Evolutionary conservation across 495 filamentous ascomycete species (phyloP).

Genomic region (Xanthoparmelia taractica): DNA sequence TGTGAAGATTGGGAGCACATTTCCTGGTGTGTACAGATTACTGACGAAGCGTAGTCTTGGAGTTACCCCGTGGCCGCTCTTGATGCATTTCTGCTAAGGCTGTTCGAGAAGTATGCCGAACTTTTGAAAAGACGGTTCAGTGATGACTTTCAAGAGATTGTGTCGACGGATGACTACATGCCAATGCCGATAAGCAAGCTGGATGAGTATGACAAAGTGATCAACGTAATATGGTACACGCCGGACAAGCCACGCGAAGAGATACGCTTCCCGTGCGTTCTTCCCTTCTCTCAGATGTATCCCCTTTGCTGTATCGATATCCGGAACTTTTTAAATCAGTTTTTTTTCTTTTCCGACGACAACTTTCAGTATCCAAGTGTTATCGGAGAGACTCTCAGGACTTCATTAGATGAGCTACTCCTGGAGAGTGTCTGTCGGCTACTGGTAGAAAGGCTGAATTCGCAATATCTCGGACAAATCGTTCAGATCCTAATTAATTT

Average conservation of each 20-base stretch:
- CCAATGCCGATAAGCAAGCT: slow-evolving; percentile 86
- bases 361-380: slow-evolving; percentile 80
- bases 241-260: slow-evolving; percentile 70
- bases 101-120: slow-evolving; percentile 91
- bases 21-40: slow-evolving; percentile 6
- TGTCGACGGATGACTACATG: slow-evolving; percentile 97
- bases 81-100: slow-evolving; percentile 69
- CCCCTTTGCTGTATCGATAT: slow-evolving; percentile 97
- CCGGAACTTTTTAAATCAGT: slow-evolving; percentile 89
- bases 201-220: slow-evolving; percentile 93
- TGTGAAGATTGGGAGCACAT: slow-evolving; percentile 34
- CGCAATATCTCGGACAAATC: slow-evolving; percentile 92
- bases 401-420: slow-evolving; percentile 81
- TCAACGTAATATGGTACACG: slow-evolving; percentile 87
- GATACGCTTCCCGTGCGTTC: slow-evolving; percentile 74
- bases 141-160: slow-evolving; percentile 92
- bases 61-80: slow-evolving; percentile 74
- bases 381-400: slow-evolving; percentile 81
- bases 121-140: slow-evolving; percentile 85
- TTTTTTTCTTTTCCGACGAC: slow-evolving; percentile 91
- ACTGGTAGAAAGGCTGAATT: slow-evolving; percentile 78
- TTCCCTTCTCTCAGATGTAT: slow-evolving; percentile 99
- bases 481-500: slow-evolving; percentile 97
- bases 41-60: slow-evolving; percentile 55
- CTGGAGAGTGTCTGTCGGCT: slow-evolving; percentile 83